These are phyloP conservation scores for Peniophora sp. DNA, from an alignment of 1,284 basidiomycete genomes.

Conservation along the genomic window DNA sequence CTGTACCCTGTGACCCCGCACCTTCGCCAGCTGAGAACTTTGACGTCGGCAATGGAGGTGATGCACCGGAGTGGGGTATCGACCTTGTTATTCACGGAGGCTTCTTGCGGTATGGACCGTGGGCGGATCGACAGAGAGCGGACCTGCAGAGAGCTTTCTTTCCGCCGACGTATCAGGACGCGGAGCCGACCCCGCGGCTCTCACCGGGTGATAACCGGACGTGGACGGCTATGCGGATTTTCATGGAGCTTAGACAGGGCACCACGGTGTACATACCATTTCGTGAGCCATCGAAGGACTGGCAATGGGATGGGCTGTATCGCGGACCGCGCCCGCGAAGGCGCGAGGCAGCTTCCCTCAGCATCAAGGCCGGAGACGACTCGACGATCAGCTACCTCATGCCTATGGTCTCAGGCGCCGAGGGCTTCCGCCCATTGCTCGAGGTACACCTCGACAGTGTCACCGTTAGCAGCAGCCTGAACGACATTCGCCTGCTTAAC, in stretches of 20 bases:
- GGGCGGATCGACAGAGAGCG: constrained; percentile 84
- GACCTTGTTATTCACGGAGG: constrained; percentile 77
- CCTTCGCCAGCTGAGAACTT: constrained; percentile 28
- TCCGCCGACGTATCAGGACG: constrained; percentile 68
- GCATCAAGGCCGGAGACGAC: constrained; percentile 67
- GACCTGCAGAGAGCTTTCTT: constrained; percentile 79
- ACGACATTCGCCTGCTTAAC: constrained; percentile 70
- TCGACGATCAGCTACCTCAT: constrained; percentile 80
- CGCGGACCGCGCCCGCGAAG: constrained; percentile 42
- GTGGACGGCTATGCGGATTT: constrained; percentile 74
- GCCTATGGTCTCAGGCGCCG: constrained; percentile 66
- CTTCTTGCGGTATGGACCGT: constrained; percentile 80
- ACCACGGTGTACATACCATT: constrained; percentile 80
- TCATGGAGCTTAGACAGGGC: constrained; percentile 71
- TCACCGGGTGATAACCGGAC: constrained; percentile 73
- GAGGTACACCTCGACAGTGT: constrained; percentile 80
- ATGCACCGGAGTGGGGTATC: constrained; percentile 88
- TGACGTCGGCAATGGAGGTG: constrained; percentile 80
- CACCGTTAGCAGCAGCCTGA: constrained; percentile 77
- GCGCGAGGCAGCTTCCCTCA: constrained; percentile 66
- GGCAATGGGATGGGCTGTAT: constrained; percentile 71
- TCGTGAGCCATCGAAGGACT: constrained; percentile 83
- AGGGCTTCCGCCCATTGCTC: constrained; percentile 73
- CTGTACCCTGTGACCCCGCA: constrained; percentile 41
- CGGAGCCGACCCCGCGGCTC: constrained; percentile 46